phyloP scores from a whole-genome alignment of 768 basidiomycete genomes.

The Vararia minispora region DNA sequence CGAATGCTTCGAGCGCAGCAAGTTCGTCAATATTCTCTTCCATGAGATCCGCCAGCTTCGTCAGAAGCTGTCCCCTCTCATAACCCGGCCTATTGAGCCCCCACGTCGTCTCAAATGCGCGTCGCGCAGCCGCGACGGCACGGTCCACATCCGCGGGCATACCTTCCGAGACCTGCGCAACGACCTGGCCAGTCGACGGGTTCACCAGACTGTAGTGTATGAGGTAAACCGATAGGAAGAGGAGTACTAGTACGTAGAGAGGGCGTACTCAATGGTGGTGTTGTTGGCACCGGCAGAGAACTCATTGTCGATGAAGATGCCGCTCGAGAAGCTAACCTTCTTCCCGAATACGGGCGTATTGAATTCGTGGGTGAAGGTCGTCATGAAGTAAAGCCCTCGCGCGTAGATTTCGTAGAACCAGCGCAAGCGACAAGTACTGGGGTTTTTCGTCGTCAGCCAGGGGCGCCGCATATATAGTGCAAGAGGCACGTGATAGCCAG shows the following conservation, averaged over 20 bases:
- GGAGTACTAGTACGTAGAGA: neutral
- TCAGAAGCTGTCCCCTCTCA: slow-evolving; percentile 29
- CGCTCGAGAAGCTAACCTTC: slow-evolving; percentile 44
- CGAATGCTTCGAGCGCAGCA: slow-evolving; percentile 38
- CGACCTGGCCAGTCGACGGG: slow-evolving; percentile 24
- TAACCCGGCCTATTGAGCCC: slow-evolving; percentile 35
- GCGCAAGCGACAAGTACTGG: too few species aligned
- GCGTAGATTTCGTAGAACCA: too few species aligned
- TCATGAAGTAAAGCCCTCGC: too few species aligned
- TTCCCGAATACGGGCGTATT: slow-evolving; percentile 47
- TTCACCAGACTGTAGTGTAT: neutral
- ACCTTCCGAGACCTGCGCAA: slow-evolving; percentile 24
- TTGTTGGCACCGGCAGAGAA: neutral
- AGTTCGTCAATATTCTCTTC: slow-evolving; percentile 35
- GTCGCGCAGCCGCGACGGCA: slow-evolving; percentile 31
- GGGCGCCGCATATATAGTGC: too few species aligned
- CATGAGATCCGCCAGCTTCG: slow-evolving; percentile 41
- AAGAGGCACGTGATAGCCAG: too few species aligned
- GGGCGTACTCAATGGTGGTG: too few species aligned
- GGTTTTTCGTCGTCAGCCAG: too few species aligned
- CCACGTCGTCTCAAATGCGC: slow-evolving; percentile 34
- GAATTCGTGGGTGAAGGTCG: slow-evolving; percentile 40
- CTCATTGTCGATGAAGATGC: slow-evolving; percentile 17
- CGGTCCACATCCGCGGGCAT: slow-evolving; percentile 32
- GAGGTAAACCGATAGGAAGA: neutral